Conservation (phyloP, 2,329 filamentous ascomycete genomes). For the Aschersonia sp. region DNA sequence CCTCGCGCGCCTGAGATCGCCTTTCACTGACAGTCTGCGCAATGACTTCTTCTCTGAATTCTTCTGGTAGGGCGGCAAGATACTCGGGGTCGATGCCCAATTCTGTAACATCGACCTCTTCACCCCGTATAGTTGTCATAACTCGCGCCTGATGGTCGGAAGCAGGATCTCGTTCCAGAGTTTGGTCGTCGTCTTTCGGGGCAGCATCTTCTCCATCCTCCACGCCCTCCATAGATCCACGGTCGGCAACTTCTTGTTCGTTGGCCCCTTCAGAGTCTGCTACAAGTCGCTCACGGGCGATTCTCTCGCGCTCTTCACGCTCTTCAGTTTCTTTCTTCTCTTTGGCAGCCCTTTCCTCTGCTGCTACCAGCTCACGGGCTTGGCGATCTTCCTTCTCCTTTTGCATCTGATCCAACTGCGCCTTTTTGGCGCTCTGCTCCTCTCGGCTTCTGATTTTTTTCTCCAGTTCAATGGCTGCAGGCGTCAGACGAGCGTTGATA, state of each 20-base stretch:
- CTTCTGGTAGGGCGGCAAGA: constrained; percentile 91
- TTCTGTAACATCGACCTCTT: constrained; percentile 83
- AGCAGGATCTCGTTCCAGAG: constrained; percentile 5
- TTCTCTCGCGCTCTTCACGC: constrained; percentile 33
- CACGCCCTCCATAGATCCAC: constrained; percentile 39
- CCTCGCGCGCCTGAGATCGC: constrained; percentile 59
- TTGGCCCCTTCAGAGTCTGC: constrained; percentile 29
- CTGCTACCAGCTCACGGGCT: constrained; percentile 56
- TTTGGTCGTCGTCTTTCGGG: constrained; percentile 8
- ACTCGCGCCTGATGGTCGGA: constrained; percentile 35
- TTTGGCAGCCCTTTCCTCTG: constrained; percentile 48
- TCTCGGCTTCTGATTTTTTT: constrained; percentile 52
- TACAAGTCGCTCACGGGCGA: constrained; percentile 23
- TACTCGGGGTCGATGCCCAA: constrained; percentile 92
- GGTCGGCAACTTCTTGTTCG: constrained; percentile 57
- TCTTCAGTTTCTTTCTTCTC: constrained; percentile 62
- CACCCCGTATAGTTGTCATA: constrained; percentile 71
- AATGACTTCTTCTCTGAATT: constrained; percentile 90
- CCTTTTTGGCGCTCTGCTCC: constrained; percentile 33
- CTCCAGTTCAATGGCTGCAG: constrained; percentile 70
- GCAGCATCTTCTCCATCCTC: constrained; percentile 17
- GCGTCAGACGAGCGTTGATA: constrained; percentile 61
- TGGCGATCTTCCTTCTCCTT: constrained; percentile 52
- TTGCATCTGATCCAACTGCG: constrained; percentile 44
- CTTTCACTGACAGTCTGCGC: constrained; percentile 77